Percentiles rank a stretch among this genome's conserved stretches.
phyloP scores from a whole-genome alignment of 139 green algal species.

The Picochlorum sp. region DNA sequence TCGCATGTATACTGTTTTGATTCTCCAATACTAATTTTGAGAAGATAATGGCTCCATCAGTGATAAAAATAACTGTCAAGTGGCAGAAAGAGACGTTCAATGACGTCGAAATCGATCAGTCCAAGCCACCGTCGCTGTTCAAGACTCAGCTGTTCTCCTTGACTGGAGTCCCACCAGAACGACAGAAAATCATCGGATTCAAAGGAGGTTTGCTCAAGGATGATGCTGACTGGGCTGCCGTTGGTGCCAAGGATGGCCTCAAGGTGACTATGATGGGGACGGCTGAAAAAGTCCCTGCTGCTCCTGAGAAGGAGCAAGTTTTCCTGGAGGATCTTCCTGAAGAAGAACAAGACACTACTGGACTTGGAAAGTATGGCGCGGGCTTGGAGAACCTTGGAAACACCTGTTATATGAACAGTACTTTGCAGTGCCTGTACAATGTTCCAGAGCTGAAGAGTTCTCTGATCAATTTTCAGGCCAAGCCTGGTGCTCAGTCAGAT shows the following conservation, averaged over 20 bases:
- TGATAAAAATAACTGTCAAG: conserved; percentile 77
- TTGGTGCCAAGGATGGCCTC: conserved; percentile 67
- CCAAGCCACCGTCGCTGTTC: conserved; percentile 71
- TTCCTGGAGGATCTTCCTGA: conserved; percentile 96
- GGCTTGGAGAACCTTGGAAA: conserved; percentile 94
- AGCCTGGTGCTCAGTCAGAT: not conserved
- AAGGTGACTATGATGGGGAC: conserved; percentile 97
- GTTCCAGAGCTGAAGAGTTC: conserved; percentile 56
- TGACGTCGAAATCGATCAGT: conserved; percentile 79
- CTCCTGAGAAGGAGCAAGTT: conserved; percentile 45
- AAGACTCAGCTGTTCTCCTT: conserved; percentile 95
- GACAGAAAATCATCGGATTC: conserved; percentile 91
- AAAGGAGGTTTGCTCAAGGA: conserved; percentile 93
- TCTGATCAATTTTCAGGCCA: not conserved
- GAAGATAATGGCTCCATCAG: conserved; percentile 1
- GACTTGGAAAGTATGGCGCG: conserved; percentile 57
- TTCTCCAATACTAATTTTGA: too few species aligned
- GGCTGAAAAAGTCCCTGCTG: conserved; percentile 61
- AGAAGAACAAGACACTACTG: conserved; percentile 52
- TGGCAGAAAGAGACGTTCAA: conserved; percentile 85
- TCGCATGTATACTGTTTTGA: too few species aligned
- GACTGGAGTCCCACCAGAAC: conserved; percentile 82
- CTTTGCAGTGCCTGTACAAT: conserved; percentile 78
- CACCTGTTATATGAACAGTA: conserved; percentile 98
- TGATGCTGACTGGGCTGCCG: conserved; percentile 75